Conservation (phyloP, 495 filamentous ascomycete genomes). For the Pyrenula aspistea region DNA sequence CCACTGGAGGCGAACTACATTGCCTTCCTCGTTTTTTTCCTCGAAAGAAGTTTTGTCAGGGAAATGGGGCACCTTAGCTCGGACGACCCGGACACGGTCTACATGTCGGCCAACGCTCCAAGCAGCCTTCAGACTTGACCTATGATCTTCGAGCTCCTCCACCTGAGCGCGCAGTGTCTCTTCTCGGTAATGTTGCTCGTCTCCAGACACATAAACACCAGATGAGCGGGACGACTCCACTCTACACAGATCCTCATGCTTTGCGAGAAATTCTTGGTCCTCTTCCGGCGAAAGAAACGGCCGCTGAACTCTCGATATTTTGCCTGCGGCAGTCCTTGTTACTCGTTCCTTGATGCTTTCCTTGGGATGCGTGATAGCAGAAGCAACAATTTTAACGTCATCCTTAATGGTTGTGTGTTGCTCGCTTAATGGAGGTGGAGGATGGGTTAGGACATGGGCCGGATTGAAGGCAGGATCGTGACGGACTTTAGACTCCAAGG, state of each 20-base stretch:
- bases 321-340: slow-evolving; percentile 16
- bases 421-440: slow-evolving; percentile 3
- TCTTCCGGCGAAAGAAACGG: slow-evolving; percentile 21
- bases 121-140: slow-evolving; percentile 22
- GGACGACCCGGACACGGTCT: slow-evolving; percentile 21
- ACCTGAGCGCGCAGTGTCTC: slow-evolving; percentile 8
- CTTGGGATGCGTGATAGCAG: slow-evolving; percentile 17
- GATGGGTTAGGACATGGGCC: slow-evolving; percentile 3
- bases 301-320: slow-evolving; percentile 19
- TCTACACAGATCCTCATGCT: slow-evolving; percentile 18
- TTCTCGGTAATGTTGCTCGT: slow-evolving; percentile 5
- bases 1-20: slow-evolving; percentile 16
- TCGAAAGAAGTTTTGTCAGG: slow-evolving; percentile 16
- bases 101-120: slow-evolving; percentile 31
- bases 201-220: slow-evolving; percentile 3
- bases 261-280: slow-evolving; percentile 25
- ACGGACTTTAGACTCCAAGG: neutral
- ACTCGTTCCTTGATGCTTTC: slow-evolving; percentile 18
- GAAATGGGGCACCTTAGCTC: slow-evolving; percentile 12
- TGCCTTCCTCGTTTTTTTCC: slow-evolving; percentile 12
- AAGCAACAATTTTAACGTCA: slow-evolving; percentile 7
- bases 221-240: slow-evolving; percentile 8
- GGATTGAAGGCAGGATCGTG: slow-evolving; percentile 16
- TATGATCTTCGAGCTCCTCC: slow-evolving; percentile 18
- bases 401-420: slow-evolving; percentile 2